phyloP scores from a whole-genome alignment of 75 land plant genomes.

The Chamaecyparis obtusa region DNA sequence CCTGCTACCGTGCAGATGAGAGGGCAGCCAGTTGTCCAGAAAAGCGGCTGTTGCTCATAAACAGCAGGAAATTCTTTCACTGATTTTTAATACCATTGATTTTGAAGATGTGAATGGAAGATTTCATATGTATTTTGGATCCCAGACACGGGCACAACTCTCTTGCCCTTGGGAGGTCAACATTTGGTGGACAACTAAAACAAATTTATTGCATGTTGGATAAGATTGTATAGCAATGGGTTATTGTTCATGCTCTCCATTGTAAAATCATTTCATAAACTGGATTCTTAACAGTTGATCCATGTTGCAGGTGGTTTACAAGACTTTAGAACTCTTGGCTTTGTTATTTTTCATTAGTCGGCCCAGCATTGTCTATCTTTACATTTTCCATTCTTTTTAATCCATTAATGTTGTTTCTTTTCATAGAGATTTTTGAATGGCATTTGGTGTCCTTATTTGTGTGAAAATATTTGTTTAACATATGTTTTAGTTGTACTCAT shows the following conservation, averaged over 20 bases:
- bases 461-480: background rate
- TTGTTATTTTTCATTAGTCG: background rate
- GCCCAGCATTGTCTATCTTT: background rate
- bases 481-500: background rate
- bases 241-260: background rate
- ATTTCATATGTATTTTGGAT: constrained; percentile 12
- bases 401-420: background rate
- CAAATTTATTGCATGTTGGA: constrained; percentile 11
- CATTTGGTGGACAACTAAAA: constrained; percentile 7
- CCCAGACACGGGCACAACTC: background rate
- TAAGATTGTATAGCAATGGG: constrained; percentile 10
- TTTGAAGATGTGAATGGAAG: constrained; percentile 5
- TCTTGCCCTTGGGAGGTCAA: background rate
- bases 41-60: constrained; percentile 53
- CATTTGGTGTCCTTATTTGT: background rate
- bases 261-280: constrained; percentile 4
- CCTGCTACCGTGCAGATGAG: constrained; percentile 45
- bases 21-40: constrained; percentile 45
- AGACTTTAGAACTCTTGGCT: background rate
- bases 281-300: background rate
- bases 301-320: background rate
- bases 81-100: constrained; percentile 1
- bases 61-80: background rate
- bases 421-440: background rate
- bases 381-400: background rate